Evolutionary conservation across 306 rosid species (phyloP).

Genomic region (Quercus engelmannii): DNA sequence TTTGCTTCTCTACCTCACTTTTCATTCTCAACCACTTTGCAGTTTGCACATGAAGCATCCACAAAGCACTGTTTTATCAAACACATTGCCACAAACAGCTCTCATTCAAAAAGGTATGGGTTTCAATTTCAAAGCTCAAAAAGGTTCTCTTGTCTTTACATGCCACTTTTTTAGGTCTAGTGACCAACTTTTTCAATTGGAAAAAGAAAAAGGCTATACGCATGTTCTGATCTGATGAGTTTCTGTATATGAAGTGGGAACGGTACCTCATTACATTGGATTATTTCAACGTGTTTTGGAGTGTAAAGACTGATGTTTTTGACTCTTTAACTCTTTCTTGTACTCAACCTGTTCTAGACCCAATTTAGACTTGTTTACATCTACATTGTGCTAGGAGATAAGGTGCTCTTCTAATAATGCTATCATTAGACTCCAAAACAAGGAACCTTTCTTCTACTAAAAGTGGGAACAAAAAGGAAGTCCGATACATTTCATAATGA

Average conservation of each 20-base stretch:
- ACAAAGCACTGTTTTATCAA: neutral
- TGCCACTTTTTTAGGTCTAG: neutral
- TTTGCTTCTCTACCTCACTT: neutral
- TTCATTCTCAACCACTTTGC: neutral
- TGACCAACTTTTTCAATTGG: conserved; percentile 1
- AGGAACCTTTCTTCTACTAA: neutral
- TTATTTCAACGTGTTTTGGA: no score
- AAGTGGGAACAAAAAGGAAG: neutral
- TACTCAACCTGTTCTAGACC: no score
- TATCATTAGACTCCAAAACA: neutral
- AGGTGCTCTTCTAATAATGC: neutral
- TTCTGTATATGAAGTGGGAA: neutral
- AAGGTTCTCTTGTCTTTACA: conserved; percentile 34
- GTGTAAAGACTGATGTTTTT: no score
- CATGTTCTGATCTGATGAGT: no score
- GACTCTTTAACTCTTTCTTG: no score
- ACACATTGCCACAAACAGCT: neutral
- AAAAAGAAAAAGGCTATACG: neutral
- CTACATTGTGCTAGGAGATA: neutral
- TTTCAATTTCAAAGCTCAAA: conserved; percentile 13
- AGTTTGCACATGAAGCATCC: neutral
- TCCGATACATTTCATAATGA: neutral
- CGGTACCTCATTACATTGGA: neutral
- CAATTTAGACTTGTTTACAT: neutral
- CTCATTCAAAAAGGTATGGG: neutral